Percentiles rank a stretch among this genome's conserved stretches.
phyloP scores from a whole-genome alignment of 306 rosid genomes.

The Quercus bicolor region DNA sequence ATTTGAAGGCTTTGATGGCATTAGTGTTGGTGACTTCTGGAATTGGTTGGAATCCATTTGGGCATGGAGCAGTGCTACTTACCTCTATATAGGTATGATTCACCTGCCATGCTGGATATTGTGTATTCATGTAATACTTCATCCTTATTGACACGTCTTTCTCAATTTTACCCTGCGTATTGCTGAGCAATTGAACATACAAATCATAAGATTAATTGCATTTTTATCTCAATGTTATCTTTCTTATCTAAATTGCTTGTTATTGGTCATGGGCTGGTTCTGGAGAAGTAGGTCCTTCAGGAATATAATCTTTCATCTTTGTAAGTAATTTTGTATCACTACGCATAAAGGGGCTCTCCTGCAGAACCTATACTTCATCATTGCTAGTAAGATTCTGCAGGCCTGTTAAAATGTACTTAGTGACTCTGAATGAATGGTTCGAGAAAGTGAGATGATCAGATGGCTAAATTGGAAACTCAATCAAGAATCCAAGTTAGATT shows the following conservation, averaged over 20 bases:
- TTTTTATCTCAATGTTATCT: conserved; percentile 2
- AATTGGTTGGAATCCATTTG: conserved; percentile 89
- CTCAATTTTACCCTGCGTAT: conserved; percentile 12
- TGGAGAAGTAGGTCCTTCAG: background rate
- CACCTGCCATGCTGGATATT: conserved; percentile 93
- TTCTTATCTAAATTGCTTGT: conserved; percentile 5
- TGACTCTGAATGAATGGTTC: background rate
- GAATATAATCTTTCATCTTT: background rate
- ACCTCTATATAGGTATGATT: conserved; percentile 71
- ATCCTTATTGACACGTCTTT: conserved; percentile 48
- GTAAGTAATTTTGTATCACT: background rate
- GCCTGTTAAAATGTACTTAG: background rate
- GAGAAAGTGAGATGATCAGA: background rate
- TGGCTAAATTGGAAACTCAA: background rate
- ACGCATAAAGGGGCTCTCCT: background rate
- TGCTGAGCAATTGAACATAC: conserved; percentile 32
- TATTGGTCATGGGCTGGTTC: background rate
- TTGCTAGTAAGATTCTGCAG: background rate
- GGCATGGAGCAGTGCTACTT: conserved; percentile 95
- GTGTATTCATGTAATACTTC: conserved; percentile 63
- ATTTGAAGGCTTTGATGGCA: conserved; percentile 41
- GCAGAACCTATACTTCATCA: background rate
- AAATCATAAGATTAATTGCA: conserved; percentile 16
- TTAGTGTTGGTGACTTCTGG: conserved; percentile 66
- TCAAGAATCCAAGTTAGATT: too few species aligned